These are phyloP conservation scores for Zygoascus bituminiphila DNA, from an alignment of 805 yeast species.

Conservation along the genomic window DNA sequence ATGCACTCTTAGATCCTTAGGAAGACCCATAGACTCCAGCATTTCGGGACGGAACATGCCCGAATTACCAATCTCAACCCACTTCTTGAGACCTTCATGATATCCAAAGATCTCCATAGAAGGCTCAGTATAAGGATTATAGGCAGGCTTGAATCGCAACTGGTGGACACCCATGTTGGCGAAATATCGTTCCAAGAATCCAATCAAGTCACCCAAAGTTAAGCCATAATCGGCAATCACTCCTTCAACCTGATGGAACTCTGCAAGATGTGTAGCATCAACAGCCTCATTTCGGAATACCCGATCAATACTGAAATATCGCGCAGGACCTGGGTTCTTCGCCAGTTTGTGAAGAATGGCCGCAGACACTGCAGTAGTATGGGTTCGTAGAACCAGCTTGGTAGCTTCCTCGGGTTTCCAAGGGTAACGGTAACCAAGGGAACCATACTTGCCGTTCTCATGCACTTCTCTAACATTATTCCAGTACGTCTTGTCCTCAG, in stretches of 20 bases:
- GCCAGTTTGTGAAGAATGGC: conserved; percentile 83
- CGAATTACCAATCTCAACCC: conserved; percentile 99
- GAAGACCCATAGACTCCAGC: conserved; percentile 97
- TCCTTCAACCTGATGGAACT: conserved; percentile 99
- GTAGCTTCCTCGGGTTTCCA: conserved; percentile 91
- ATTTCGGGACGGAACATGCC: conserved; percentile 99
- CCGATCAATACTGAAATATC: conserved; percentile 93
- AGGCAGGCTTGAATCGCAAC: conserved; percentile 95
- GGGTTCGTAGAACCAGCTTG: conserved; percentile 91
- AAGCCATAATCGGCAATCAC: conserved; percentile 93
- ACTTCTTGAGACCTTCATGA: conserved; percentile 87
- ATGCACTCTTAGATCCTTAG: conserved; percentile 83
- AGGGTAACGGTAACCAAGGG: conserved; percentile 96
- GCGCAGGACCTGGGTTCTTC: conserved; percentile 65
- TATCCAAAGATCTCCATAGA: conserved; percentile 95
- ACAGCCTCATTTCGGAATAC: conserved; percentile 99
- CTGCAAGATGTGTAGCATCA: conserved; percentile 98
- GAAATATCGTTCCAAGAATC: conserved; percentile 97
- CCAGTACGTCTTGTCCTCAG: conserved; percentile 74
- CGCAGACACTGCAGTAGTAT: conserved; percentile 92
- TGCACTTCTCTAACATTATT: conserved; percentile 76
- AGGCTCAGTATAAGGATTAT: conserved; percentile 99
- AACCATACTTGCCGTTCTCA: conserved; percentile 82
- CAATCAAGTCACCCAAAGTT: conserved; percentile 92
- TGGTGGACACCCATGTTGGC: conserved; percentile 94